Evolutionary conservation across 768 basidiomycete genomes (phyloP).

Genomic region (Erythrobasidium yunnanense): DNA sequence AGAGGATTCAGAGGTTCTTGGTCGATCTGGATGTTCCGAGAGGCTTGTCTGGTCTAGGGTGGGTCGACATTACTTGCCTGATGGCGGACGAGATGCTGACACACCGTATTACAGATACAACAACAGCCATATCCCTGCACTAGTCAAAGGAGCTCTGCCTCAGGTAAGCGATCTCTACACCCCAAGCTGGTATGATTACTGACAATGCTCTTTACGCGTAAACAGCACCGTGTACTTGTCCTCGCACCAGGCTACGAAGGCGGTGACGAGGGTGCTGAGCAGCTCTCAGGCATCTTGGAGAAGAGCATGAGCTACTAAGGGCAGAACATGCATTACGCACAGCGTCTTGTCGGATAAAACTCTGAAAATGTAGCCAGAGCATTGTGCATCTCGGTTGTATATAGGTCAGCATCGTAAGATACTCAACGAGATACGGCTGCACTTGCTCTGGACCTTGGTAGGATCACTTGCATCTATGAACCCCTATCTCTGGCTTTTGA

Average conservation of each 20-base stretch:
- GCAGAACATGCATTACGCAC: no score
- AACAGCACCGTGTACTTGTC: conserved; percentile 61
- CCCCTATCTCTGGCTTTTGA: no score
- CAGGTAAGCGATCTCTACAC: no score
- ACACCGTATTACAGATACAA: conserved; percentile 38
- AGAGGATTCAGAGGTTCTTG: conserved; percentile 78
- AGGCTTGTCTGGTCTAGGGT: conserved; percentile 72
- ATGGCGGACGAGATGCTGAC: not conserved
- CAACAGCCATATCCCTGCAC: conserved; percentile 53
- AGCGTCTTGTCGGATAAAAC: no score
- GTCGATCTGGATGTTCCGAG: conserved; percentile 73
- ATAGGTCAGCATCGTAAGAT: no score
- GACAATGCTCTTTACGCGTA: no score
- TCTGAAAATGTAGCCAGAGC: no score
- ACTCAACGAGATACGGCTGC: no score
- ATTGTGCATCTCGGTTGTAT: no score
- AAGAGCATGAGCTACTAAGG: conserved; percentile 39
- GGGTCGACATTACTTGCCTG: conserved; percentile 40
- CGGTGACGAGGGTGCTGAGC: conserved; percentile 70
- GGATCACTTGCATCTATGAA: no score
- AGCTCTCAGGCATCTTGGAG: conserved; percentile 63
- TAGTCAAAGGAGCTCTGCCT: conserved; percentile 85
- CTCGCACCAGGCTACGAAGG: conserved; percentile 79
- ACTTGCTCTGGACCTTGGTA: no score
- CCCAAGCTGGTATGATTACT: no score